Base-by-base conservation (phyloP, 108 stramenopile species). In the Nitzschia sp. region DNA sequence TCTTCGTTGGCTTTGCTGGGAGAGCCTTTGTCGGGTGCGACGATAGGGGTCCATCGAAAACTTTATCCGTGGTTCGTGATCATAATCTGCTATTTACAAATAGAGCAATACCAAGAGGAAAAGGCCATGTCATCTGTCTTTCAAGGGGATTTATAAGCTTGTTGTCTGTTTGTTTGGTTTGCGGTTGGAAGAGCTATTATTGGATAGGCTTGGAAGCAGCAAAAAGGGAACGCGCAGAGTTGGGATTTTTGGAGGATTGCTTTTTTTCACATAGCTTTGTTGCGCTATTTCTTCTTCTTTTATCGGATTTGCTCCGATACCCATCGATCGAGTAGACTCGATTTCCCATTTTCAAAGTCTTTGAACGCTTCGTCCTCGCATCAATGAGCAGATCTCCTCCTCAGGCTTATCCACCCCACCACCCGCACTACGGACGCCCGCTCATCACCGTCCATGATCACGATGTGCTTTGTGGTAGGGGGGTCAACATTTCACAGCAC, bases 401-500 rank as follows among this genome's bases (percentile, higher is more conserved):
- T 23, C 60, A 31, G 0, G 2, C 5, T 34, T 41, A 38, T 19
- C 60, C 60, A 15, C 60, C n/a, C 1, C 36, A 61, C 3, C 60
- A 61, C 35, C 23, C 60, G 38, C 21, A 61, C 60, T 19, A 41
- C 23, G 38, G 56, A 58, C 35, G 56, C 26, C 45, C 61, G 4
- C 25, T 27, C 34, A 81, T 84, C 52, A 75, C 69, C 23, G 81
- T 85, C 19, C 72, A 84, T 60, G 84, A 84, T 36, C 82, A 89
- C 64, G 87, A 92, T 67, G 91, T 92, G 34, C 79, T 92, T 45
- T 76, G 55, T 47, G 92, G 89, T 32, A 68, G 92, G 16, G 92
- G 92, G 19, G 87, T 90, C 31, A 88, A 86, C 64, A 89, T 90
- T 52, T 85, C 92, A 28, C 77, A 83, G 30, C 89, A 88, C 59